phyloP scores from a whole-genome alignment of 768 basidiomycete genomes.

The Kwoniella sp. region DNA sequence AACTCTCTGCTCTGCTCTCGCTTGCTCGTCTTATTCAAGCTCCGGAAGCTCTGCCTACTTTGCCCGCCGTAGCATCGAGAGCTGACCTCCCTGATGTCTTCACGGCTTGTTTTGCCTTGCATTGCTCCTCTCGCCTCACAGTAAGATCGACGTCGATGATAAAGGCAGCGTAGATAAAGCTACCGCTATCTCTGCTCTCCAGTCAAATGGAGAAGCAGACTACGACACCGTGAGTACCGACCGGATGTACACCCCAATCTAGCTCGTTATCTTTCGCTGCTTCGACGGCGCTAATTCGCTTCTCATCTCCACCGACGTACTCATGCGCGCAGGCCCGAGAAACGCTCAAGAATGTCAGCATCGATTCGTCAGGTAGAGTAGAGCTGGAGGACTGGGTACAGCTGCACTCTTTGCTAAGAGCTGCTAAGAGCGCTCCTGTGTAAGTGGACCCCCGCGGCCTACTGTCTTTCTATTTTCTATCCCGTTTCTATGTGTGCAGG shows the following conservation, averaged over 20 bases:
- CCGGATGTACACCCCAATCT: too few relatives aligned
- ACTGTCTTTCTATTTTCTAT: not conserved
- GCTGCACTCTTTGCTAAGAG: conserved; percentile 59
- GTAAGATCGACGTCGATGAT: conserved; percentile 56
- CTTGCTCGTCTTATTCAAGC: too few relatives aligned
- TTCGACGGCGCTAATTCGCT: too few relatives aligned
- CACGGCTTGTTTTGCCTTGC: too few relatives aligned
- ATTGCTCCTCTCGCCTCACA: conserved; percentile 15
- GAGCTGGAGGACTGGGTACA: conserved; percentile 99
- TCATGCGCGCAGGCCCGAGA: conserved; percentile 61
- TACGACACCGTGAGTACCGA: conserved; percentile 65
- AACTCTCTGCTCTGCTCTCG: too few relatives aligned
- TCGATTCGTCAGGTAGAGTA: conserved; percentile 93
- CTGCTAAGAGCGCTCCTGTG: conserved; percentile 42
- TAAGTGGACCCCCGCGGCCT: conserved; percentile 16
- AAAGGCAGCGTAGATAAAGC: conserved; percentile 63
- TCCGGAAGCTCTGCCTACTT: too few relatives aligned
- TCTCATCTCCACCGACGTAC: not conserved
- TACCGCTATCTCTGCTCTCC: conserved; percentile 74
- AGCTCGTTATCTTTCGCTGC: too few relatives aligned
- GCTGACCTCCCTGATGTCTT: too few relatives aligned
- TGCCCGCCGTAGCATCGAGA: too few relatives aligned
- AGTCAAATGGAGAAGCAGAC: conserved; percentile 74
- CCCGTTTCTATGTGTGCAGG: too few relatives aligned
- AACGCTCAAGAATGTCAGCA: conserved; percentile 85